These are phyloP conservation scores for Pachysolen tannophilus DNA, from an alignment of 805 yeast genomes.

Conservation along the genomic window DNA sequence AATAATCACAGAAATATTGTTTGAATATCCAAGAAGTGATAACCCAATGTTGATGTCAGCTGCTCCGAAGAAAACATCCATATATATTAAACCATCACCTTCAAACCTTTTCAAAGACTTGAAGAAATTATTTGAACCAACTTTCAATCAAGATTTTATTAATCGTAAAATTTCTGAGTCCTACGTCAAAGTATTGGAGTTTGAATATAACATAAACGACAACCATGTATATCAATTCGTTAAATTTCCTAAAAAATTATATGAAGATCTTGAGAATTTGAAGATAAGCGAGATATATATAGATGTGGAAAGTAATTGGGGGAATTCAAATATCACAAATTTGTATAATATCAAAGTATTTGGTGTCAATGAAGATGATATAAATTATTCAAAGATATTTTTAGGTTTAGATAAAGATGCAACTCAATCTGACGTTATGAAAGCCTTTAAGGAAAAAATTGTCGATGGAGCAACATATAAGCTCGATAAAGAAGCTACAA, in stretches of 20 bases:
- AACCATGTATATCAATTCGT: constrained; percentile 5
- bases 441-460: constrained; percentile 1
- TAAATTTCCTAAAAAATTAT: constrained; percentile 5
- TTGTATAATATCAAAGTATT: constrained; percentile 8
- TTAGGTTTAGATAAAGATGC: constrained; percentile 1
- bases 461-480: constrained; percentile 5
- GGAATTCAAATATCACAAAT: constrained; percentile 5
- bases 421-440: constrained; percentile 3
- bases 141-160: constrained; percentile 6
- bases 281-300: constrained; percentile 5
- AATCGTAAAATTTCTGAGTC: constrained; percentile 1
- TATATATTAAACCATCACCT: constrained; percentile 6
- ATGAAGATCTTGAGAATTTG: constrained; percentile 2
- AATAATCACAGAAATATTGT: constrained; percentile 1
- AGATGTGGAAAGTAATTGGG: constrained; percentile 10
- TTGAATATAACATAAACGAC: constrained; percentile 7
- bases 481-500: neutral
- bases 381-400: constrained; percentile 2
- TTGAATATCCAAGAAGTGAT: constrained; percentile 8
- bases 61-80: constrained; percentile 6
- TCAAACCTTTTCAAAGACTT: neutral
- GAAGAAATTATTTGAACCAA: neutral
- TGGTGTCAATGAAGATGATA: constrained; percentile 6
- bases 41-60: constrained; percentile 6
- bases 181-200: constrained; percentile 5